A percentile compares a stretch with the other conserved stretches of the same genome.
Conservation (phyloP, 2,329 filamentous ascomycete genomes). For the Ophiognomonia clavigignenti-juglandacearum region DNA sequence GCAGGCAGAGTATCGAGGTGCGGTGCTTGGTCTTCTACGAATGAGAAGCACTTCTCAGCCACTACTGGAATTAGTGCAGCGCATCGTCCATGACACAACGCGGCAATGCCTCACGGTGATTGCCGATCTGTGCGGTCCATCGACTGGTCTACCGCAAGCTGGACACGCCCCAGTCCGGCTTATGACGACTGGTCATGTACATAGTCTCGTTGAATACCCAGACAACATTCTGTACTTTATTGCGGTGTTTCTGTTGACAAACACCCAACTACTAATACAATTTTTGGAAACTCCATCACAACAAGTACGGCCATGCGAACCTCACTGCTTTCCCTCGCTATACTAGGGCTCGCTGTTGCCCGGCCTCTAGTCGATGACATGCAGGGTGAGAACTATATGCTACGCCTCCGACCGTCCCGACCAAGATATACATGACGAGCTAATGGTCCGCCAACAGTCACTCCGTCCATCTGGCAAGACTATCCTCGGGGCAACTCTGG, state of each 20-base stretch:
- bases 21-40: slow-evolving; percentile 59
- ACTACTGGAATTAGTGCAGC: background rate
- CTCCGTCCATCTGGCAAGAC: background rate
- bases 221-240: no score
- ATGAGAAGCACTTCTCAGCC: slow-evolving; percentile 17
- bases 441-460: background rate
- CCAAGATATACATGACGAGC: background rate
- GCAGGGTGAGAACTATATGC: background rate
- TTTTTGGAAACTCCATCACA: background rate
- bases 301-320: background rate
- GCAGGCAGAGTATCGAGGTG: slow-evolving; percentile 60
- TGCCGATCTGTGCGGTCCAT: no score
- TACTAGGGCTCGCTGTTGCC: background rate
- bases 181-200: no score
- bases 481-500: background rate
- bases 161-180: no score
- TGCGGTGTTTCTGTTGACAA: no score
- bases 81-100: background rate
- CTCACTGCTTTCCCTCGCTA: background rate
- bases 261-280: no score
- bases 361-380: background rate
- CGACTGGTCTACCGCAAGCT: no score
- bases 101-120: no score
- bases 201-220: no score
- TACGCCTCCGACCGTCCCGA: no score